Base-by-base conservation (phyloP, 2,329 filamentous ascomycete genomes). In the Botrytis hyacinthi region DNA sequence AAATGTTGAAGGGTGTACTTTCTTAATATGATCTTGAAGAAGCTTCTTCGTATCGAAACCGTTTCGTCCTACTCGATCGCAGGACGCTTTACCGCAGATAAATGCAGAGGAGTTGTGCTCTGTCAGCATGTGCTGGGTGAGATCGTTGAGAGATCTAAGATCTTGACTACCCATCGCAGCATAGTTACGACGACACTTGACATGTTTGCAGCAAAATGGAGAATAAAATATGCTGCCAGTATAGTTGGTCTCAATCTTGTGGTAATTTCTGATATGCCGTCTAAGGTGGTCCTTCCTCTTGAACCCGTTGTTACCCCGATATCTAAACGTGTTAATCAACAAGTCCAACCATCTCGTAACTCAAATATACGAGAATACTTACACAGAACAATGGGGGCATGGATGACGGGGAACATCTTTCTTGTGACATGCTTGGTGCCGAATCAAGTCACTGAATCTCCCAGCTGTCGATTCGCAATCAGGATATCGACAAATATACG, bases 1-100 rank as follows among this genome's bases (percentile, higher is more conserved):
- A 44, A 73, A 76, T 32, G 72, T 72, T 22, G 75, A 74, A 20
- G 62, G 59, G 44, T 78, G 76, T 1, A 76, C 73, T 8, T 75
- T 74, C 57, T 76, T 78, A 10, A 74, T 35, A 46, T 78, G 76
- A 46, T 35, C n/a, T 16, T 69, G 40, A 22, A 77, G 20, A 4
- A 74, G 61, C 35, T 75, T 66, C 1, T 77, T 59, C 6, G 60
- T 71, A 1, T 57, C 60, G 12, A 71, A 71, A 5, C 70, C 70
- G 12, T 71, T 65, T 7, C 22, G 22, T 42, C 60, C 70, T 10
- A 71, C 70, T n/a, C 70, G 37, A 42, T 71, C 70, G 44, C 70
- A 71, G 1, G 32, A 29, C 1, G 3, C 0, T 54, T 46, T 59
- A 3, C 35, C 2, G 20, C 70, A 71, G n/a, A 44, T 35, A 22